Base-by-base conservation (phyloP, 495 filamentous ascomycete genomes). In the Aspergillus kassunensis region DNA sequence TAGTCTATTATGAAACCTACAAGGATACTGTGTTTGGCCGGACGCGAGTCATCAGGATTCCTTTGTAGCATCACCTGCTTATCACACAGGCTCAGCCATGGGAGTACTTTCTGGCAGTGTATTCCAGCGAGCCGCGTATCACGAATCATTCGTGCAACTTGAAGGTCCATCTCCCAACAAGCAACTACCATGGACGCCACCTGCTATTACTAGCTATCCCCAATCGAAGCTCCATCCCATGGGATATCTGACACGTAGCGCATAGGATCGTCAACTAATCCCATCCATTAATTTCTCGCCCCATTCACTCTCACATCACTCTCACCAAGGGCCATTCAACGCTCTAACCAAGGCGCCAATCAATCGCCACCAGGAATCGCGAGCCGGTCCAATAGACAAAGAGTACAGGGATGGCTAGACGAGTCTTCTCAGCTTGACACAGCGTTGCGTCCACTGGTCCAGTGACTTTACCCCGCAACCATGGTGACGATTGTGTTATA, bases 381-480 rank as follows among this genome's bases (percentile, higher is more conserved):
- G 30, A 46, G 35, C n/a, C 25, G 12, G 19, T 15, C 44, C 44
- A 46, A 46, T 46, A 35, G n/a, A 16, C 7, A 34, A 34, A 34
- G 45, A 39, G 2, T 10, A 23, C 13, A 31, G 25, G 23, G 44
- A 49, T 21, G 35, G 44, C 44, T 57, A 15, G 49, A 49, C 44
- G 27, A 15, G 49, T 53, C 30, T 29, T 20, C 37, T 44, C n/a
- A 49, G 49, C 47, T 42, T 24, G 19, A 37, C n/a, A n/a, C n/a
- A n/a, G n/a, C n/a, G 37, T 29, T 44, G 35, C 24, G 24, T 16
- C 12, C 35, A 34, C 33, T 13, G 9, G 30, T 49, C 44, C 44
- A 48, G 44, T 53, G 55, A 57, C 55, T 49, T n/a, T 53, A 57
- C 55, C 55, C 55, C 55, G 55, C 55, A 53, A 49, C 36, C 33